Percentiles rank a stretch among this genome's conserved stretches.
Evolutionary conservation across 164 flowering plant species (phyloP).

Genomic region (Nymphaea colorata): DNA sequence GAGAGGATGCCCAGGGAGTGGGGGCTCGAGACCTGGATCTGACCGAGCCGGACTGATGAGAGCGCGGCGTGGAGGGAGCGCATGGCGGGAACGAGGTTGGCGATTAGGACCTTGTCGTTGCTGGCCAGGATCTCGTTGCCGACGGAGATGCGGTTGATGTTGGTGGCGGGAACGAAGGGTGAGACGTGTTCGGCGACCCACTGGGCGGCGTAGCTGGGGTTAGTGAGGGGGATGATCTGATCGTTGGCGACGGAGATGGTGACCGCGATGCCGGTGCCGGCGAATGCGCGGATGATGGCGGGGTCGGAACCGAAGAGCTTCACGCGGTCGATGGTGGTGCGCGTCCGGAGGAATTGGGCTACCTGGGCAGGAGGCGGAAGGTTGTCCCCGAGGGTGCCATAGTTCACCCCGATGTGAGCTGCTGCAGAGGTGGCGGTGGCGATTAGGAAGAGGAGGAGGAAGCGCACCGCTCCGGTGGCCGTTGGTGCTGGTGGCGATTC

Average conservation of each 20-base stretch:
- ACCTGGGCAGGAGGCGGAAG: constrained; percentile 72
- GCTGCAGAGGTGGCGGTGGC: constrained; percentile 15
- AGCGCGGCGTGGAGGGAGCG: constrained; percentile 45
- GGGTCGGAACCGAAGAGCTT: constrained; percentile 65
- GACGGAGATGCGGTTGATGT: constrained; percentile 35
- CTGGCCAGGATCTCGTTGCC: constrained; percentile 56
- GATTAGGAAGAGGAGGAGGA: constrained; percentile 6
- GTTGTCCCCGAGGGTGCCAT: constrained; percentile 71
- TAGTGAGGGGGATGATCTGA: constrained; percentile 34
- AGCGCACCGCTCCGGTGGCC: neutral
- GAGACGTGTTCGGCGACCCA: constrained; percentile 44
- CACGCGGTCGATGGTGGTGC: constrained; percentile 51
- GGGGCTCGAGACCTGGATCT: constrained; percentile 58
- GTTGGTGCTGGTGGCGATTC: neutral
- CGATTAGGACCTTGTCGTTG: constrained; percentile 21
- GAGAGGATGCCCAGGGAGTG: constrained; percentile 54
- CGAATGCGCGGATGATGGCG: constrained; percentile 60
- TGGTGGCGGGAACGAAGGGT: constrained; percentile 53
- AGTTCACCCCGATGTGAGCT: constrained; percentile 62
- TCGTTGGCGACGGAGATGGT: constrained; percentile 54
- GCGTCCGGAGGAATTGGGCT: constrained; percentile 41
- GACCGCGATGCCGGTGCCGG: constrained; percentile 45
- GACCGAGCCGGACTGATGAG: constrained; percentile 19
- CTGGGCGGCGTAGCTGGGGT: constrained; percentile 21
- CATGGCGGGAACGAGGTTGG: constrained; percentile 64